Evolutionary conservation across 805 yeast species (phyloP).

Genomic region (Saccharomycodes ludwigii): DNA sequence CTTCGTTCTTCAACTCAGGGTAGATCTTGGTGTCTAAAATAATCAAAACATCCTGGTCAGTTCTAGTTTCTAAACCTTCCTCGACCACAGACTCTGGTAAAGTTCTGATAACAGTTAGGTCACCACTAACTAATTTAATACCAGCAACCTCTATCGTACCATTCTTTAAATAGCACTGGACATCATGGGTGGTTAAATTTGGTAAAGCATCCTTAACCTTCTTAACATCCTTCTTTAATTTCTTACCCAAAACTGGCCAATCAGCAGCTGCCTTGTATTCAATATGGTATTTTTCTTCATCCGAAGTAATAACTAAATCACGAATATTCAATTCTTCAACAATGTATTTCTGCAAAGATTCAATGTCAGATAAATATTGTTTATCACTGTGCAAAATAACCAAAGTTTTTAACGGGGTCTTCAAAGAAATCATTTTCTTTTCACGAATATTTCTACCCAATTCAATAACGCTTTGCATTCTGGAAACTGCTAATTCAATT

Average conservation of each 20-base stretch:
- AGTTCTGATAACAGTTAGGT: slow-evolving; percentile 81
- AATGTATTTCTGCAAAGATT: slow-evolving; percentile 65
- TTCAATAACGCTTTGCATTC: slow-evolving; percentile 97
- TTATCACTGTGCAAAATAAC: slow-evolving; percentile 76
- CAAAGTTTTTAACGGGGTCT: slow-evolving; percentile 84
- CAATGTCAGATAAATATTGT: slow-evolving; percentile 64
- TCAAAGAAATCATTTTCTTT: slow-evolving; percentile 83
- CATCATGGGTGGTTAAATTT: slow-evolving; percentile 64
- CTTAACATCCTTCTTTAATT: slow-evolving; percentile 86
- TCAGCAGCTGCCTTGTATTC: slow-evolving; percentile 92
- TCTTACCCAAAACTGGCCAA: slow-evolving; percentile 98
- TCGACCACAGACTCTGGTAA: slow-evolving; percentile 54
- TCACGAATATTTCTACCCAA: slow-evolving; percentile 95
- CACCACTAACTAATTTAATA: slow-evolving; percentile 76
- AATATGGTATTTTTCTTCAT: slow-evolving; percentile 85
- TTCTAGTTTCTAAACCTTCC: slow-evolving; percentile 74
- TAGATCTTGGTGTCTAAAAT: slow-evolving; percentile 80
- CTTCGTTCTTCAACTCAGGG: slow-evolving; percentile 84
- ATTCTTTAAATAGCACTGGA: slow-evolving; percentile 54
- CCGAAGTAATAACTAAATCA: slow-evolving; percentile 74
- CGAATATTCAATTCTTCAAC: slow-evolving; percentile 88
- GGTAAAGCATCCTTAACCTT: slow-evolving; percentile 93
- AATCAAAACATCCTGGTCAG: slow-evolving; percentile 81
- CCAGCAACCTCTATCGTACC: slow-evolving; percentile 84
- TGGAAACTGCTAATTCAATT: slow-evolving; percentile 76